Evolutionary conservation across 2,329 filamentous ascomycete species (phyloP).

Genomic region (Ophiosphaerella herpotricha): DNA sequence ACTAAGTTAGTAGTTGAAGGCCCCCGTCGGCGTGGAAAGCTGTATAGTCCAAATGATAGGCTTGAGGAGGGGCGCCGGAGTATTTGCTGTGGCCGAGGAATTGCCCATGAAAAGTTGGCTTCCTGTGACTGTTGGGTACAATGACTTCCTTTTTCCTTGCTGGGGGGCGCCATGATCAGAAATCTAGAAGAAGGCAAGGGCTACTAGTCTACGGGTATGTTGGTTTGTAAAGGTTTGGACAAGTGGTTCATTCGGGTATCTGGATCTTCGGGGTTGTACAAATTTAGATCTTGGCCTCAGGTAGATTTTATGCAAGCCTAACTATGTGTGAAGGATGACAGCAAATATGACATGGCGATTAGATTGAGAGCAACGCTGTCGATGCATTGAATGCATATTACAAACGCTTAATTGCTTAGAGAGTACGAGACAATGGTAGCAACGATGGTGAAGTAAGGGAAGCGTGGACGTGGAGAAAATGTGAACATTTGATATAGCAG

Average conservation of each 20-base stretch:
- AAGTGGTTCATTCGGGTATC: neutral
- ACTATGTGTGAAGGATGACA: conserved; percentile 5
- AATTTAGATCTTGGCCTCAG: neutral
- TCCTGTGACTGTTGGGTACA: neutral
- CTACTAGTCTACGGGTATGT: neutral
- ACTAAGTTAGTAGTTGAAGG: neutral
- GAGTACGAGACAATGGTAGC: neutral
- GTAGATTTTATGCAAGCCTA: neutral
- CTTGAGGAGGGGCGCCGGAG: conserved; percentile 22
- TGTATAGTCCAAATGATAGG: conserved; percentile 11
- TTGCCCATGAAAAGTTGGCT: neutral
- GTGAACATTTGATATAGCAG: no score
- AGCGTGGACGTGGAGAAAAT: neutral
- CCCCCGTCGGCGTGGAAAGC: conserved; percentile 5
- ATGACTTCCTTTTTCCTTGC: no score
- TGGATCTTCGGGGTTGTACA: neutral
- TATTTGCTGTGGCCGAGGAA: conserved; percentile 15
- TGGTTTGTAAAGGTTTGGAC: neutral
- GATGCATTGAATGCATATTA: conserved; percentile 5
- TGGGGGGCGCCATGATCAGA: neutral
- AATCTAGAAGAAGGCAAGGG: neutral
- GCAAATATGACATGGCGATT: conserved; percentile 13
- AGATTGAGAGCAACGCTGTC: conserved; percentile 8
- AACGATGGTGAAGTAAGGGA: neutral
- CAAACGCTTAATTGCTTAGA: neutral